These are phyloP conservation scores for Excoecaria cochinchinensis DNA, from an alignment of 345 rosid species.

Conservation along the genomic window DNA sequence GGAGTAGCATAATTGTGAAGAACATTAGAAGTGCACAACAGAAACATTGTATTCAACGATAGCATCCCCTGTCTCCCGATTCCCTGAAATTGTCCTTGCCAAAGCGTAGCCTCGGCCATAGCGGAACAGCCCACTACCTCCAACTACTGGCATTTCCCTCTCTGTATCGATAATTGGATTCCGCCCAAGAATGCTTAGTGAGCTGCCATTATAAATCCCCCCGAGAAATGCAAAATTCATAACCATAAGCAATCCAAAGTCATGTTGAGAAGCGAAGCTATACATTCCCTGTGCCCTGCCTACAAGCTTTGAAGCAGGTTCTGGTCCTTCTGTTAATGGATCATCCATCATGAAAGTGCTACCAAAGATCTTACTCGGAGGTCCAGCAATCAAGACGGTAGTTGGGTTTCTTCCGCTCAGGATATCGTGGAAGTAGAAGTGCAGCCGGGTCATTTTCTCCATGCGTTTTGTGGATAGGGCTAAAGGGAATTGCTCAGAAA, in stretches of 20 bases:
- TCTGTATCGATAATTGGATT: neutral
- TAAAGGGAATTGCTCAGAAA: constrained; percentile 18
- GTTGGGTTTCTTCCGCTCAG: constrained; percentile 4
- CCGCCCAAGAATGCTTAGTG: constrained; percentile 14
- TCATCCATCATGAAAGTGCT: constrained; percentile 27
- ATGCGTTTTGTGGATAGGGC: neutral
- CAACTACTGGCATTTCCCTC: constrained; percentile 24
- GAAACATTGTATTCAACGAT: constrained; percentile 30
- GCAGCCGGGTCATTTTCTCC: constrained; percentile 21
- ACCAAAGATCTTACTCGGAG: constrained; percentile 19
- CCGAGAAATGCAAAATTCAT: constrained; percentile 8
- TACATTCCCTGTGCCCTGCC: constrained; percentile 41
- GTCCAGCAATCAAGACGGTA: constrained; percentile 10
- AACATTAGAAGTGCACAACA: constrained; percentile 20
- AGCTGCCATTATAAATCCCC: constrained; percentile 22
- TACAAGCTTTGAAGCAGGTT: constrained; percentile 34
- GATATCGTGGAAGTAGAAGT: constrained; percentile 20
- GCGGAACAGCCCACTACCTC: constrained; percentile 18
- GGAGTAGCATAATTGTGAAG: no score
- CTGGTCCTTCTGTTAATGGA: constrained; percentile 34
- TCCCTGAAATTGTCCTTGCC: constrained; percentile 8
- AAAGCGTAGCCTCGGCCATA: constrained; percentile 19
- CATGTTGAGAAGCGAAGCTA: constrained; percentile 22
- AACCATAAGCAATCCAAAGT: constrained; percentile 10
- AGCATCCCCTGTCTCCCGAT: constrained; percentile 12